Evolutionary conservation across 768 basidiomycete species (phyloP), one percentile per base, ranked within the genome.

Genomic region (Mycena maculata): DNA sequence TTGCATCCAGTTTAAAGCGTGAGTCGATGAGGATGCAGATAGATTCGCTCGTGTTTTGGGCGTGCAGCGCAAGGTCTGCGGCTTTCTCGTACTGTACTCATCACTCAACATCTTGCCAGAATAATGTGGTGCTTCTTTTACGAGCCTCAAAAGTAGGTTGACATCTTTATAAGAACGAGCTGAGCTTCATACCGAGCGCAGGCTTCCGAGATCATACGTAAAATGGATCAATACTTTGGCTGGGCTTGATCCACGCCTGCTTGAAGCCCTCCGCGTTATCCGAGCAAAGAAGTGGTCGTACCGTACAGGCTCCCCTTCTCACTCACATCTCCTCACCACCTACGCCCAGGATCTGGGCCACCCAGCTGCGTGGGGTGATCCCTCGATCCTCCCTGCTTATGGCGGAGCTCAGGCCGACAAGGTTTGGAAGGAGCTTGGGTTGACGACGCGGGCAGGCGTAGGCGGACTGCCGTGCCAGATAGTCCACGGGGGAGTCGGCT

Each of bases 61-160:
- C 85, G 16, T 88, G 88, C 71, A 92, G 91, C 65, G 90, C 92
- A 33, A 88, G 92, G 92, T 92, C 65, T 31, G 82, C 76, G 39
- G 2, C 22, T 9, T 41, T 33, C 50, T 62, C n/a, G 42, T 58
- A 15, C 45, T 60, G 30, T 50, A 59, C 42, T 39, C 58, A 22
- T 63, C 39, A 60, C 58, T 74, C 36, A 55, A 56, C 33, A 41
- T 64, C 27, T 27, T 45, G 60, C 28, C 23, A 94, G 93, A 73
- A 93, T 94, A 59, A 93, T 94, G 92, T 94, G 93, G 93, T 93
- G 92, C 71, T 94, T 92, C 77, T 90, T 92, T 75, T 94, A 94
- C 71, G 82, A 90, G 72, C 92, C 92, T 5, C 81, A 86, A 68
- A 87, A 90, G 91, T 92, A 73, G 53, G 72, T 68, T 18, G 30